Percentiles rank a stretch among this genome's conserved stretches.
Conservation (phyloP, 352 stramenopile species). For the Thraustochytrium striatum region DNA sequence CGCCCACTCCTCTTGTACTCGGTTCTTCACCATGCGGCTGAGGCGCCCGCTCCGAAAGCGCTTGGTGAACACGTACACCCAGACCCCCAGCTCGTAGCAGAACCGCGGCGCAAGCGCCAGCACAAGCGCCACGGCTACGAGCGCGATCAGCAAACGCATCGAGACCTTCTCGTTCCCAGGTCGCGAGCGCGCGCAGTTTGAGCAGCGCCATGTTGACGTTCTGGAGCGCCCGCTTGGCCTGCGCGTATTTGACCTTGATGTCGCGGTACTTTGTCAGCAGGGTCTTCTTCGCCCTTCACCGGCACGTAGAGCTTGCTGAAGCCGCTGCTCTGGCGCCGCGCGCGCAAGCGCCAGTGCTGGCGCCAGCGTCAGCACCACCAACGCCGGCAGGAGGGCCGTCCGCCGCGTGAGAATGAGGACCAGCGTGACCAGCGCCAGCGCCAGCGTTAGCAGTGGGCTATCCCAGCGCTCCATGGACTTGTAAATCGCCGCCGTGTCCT, state of each 20-base stretch:
- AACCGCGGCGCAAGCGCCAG: not conserved
- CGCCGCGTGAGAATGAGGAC: constrained; percentile 20
- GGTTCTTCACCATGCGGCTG: not conserved
- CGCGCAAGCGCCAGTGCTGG: constrained; percentile 19
- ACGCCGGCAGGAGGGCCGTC: constrained; percentile 8
- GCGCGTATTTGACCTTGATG: constrained; percentile 36
- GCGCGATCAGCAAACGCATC: not conserved
- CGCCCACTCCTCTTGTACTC: constrained; percentile 2
- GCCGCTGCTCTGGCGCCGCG: not conserved
- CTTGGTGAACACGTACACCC: constrained; percentile 44
- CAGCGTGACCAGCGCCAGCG: not conserved
- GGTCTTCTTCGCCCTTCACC: constrained; percentile 7
- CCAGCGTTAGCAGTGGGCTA: constrained; percentile 14
- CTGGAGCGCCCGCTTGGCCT: constrained; percentile 19
- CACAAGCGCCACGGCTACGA: constrained; percentile 2
- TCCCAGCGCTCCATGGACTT: constrained; percentile 2
- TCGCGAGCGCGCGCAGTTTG: not conserved
- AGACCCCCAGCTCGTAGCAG: constrained; percentile 31
- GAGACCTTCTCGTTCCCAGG: constrained; percentile 27
- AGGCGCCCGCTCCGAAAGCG: constrained; percentile 23
- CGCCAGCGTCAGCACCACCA: not conserved
- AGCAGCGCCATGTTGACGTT: constrained; percentile 12
- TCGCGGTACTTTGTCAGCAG: constrained; percentile 36
- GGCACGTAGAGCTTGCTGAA: constrained; percentile 43
- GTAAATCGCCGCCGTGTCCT: constrained; percentile 4